A percentile compares a stretch with the other conserved stretches of the same genome.
Evolutionary conservation across 2,329 filamentous ascomycete species (phyloP).

Genomic region (Hortaea werneckii): DNA sequence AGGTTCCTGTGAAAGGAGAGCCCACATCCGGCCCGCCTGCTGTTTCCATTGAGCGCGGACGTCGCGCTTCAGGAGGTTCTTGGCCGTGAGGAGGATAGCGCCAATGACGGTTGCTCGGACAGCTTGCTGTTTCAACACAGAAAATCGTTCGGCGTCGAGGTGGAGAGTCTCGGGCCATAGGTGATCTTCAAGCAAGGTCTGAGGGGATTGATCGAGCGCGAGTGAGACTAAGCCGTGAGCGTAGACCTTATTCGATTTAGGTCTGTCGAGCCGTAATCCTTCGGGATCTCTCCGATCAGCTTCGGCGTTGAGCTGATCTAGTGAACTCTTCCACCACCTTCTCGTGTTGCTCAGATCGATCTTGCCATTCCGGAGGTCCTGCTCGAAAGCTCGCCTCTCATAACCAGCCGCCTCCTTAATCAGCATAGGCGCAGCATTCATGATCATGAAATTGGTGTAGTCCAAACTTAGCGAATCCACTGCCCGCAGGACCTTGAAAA

Average conservation of each 20-base stretch:
- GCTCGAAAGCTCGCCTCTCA: constrained; percentile 61
- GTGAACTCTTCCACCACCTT: constrained; percentile 55
- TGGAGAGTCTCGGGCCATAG: constrained; percentile 63
- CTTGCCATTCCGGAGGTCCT: constrained; percentile 49
- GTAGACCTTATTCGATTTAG: constrained; percentile 61
- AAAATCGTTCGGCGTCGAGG: constrained; percentile 57
- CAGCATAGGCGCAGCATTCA: constrained; percentile 59
- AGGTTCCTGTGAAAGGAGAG: constrained; percentile 52
- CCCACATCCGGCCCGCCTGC: constrained; percentile 61
- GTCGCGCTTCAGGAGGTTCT: constrained; percentile 73
- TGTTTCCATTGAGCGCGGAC: constrained; percentile 67
- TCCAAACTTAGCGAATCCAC: constrained; percentile 71
- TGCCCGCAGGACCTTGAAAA: constrained; percentile 64
- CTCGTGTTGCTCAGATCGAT: constrained; percentile 51
- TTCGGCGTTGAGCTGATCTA: constrained; percentile 55
- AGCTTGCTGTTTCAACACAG: constrained; percentile 45
- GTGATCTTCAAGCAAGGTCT: constrained; percentile 36
- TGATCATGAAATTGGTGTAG: constrained; percentile 71
- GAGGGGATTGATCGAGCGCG: constrained; percentile 51
- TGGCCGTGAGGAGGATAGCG: constrained; percentile 66
- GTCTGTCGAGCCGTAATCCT: constrained; percentile 53
- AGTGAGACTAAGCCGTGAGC: constrained; percentile 65
- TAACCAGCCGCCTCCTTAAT: constrained; percentile 63
- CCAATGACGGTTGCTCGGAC: constrained; percentile 62
- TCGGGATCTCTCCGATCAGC: constrained; percentile 59